Base-by-base conservation (phyloP, 768 basidiomycete species). In the Boletus barrowsii region DNA sequence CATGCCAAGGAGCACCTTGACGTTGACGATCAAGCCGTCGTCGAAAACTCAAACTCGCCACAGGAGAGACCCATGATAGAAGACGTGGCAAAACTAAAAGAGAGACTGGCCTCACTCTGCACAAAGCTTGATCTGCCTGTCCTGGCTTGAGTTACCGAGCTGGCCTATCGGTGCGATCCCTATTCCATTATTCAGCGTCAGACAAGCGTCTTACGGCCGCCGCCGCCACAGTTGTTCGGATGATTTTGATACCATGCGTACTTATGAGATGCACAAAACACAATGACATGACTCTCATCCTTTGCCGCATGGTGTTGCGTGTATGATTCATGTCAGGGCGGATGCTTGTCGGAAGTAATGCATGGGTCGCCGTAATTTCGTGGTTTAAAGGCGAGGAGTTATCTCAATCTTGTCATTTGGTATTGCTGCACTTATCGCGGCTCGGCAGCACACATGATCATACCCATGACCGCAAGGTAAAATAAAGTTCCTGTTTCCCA, bases 1-100 rank as follows among this genome's bases (percentile, higher is more conserved):
- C 94, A 96, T 68, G 87, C 86, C 22, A 75, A 75, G 43, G 81
- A 87, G 54, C 87, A 90, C 63, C 68, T 85, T 11, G 78, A 78
- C 44, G 54, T 63, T 11, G 60, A 59, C 20, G 69, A 66, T 20
- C 60, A 68, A 7, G 72, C 63, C 22, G 37, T 62, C 22, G 72
- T 73, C 18, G 66, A 70, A 20, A 70, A 69, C 49, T 76, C 80
- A 46, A 78, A 79, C 53, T 54, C 81, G 22, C 45, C 49, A 46
- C 59, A 47, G 56, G 75, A 47, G 26, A 47, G 46, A 17, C 76
- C 71, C 4, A 76, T 73, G 6, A 61, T 66, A 45, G 74, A 77
- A 20, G 78, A 81, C 48, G 65, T 83, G 5, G 55, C 64, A 11
- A 58, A 56, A 9, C 57, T 82, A 59, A 77, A 73, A 56, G 62